Evolutionary conservation across 2,329 filamentous ascomycete species (phyloP).

Genomic region (Decorospora gaudefroyi): DNA sequence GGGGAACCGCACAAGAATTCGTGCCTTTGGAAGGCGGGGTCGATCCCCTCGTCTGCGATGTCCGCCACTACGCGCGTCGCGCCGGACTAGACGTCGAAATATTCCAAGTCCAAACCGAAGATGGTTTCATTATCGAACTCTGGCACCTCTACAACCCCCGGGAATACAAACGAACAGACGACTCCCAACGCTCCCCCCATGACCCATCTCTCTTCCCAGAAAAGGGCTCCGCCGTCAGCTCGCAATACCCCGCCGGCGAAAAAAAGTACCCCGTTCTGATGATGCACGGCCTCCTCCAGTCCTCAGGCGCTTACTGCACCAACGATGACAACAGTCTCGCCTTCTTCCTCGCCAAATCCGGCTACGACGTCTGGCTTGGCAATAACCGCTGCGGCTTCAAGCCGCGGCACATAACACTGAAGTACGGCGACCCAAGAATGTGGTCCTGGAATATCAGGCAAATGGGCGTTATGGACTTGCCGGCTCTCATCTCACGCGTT

Average conservation of each 20-base stretch:
- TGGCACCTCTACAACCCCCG: conserved; percentile 89
- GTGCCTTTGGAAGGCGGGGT: conserved; percentile 77
- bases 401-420: conserved; percentile 73
- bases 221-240: conserved; percentile 32
- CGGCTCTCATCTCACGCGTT: conserved; percentile 78
- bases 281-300: conserved; percentile 87
- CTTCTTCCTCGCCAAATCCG: conserved; percentile 88
- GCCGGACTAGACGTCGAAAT: conserved; percentile 85
- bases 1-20: conserved; percentile 59
- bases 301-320: conserved; percentile 82
- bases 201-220: conserved; percentile 66
- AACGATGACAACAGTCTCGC: conserved; percentile 89
- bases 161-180: conserved; percentile 63
- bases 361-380: conserved; percentile 93
- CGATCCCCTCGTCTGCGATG: conserved; percentile 77
- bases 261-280: conserved; percentile 81
- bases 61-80: conserved; percentile 82
- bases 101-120: conserved; percentile 86
- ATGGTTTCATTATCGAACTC: conserved; percentile 86
- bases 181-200: conserved; percentile 57
- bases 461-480: conserved; percentile 87
- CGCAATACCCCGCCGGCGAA: conserved; percentile 46
- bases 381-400: conserved; percentile 89
- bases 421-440: conserved; percentile 81
- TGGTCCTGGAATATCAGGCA: conserved; percentile 94